Evolutionary conservation across 2,329 filamentous ascomycete species (phyloP), one percentile per base, ranked within the genome.

Genomic region (Thelonectria discophora): DNA sequence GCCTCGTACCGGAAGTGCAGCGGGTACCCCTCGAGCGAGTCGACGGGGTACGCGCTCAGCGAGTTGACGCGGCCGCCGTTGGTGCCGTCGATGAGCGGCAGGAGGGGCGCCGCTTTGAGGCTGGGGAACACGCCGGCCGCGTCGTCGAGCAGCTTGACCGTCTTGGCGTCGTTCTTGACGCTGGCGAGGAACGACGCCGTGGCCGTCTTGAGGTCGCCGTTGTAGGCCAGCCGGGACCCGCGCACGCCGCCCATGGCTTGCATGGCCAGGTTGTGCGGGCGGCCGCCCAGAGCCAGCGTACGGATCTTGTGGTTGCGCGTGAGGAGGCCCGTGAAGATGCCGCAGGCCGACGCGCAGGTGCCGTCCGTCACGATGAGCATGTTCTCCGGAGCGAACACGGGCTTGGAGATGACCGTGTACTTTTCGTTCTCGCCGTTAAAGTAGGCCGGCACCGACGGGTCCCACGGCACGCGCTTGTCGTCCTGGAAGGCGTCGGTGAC

Each of bases 221-320:
- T 60, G 55, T 53, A 54, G 12, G 49, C 60, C 49, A 66, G 64
- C 68, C 75, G 2, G 62, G 67, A 77, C 32, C 88, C 89, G 68
- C 89, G 87, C 49, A 86, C 82, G n/a, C 88, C 89, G n/a, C 88
- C 87, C 17, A 89, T 79, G 5, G 81, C 82, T 76, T 90, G 86
- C 78, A 89, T 90, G 1, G 83, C 81, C 0, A 76, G 76, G 0
- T 78, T 68, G 11, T 77, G 75, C 0, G 88, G 84, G 1, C 85
- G 83, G 2, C 89, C 89, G 10, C 89, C 88, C n/a, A 89, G 79
- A 2, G 81, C 81, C 24, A 90, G 55, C 1, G 69, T 71, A 13
- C 69, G 69, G 32, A 72, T 57, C 2, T 57, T 60, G 37, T 72
- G 49, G 17, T 80, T 58, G 81, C 84, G 69, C 9, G 66, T 70